phyloP scores from a whole-genome alignment of 1,284 basidiomycete genomes.

The Ceratobasidium sp. region DNA sequence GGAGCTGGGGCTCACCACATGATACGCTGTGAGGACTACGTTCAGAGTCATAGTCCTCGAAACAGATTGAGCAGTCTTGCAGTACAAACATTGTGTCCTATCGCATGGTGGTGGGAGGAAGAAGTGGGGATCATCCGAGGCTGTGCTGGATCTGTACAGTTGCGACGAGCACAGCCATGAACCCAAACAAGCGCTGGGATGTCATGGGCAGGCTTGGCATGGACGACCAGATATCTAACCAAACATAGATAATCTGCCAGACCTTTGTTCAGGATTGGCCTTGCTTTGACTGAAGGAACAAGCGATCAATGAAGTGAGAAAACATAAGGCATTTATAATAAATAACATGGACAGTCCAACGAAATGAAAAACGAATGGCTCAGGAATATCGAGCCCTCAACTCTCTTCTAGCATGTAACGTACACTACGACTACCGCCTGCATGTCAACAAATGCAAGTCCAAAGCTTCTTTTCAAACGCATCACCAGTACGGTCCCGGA shows the following conservation, averaged over 20 bases:
- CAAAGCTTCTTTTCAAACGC: too few species aligned
- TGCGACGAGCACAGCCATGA: background rate
- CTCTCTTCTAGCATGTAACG: background rate
- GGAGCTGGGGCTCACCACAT: conserved; percentile 22
- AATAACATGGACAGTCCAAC: background rate
- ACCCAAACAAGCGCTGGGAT: background rate
- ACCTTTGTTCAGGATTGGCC: too few species aligned
- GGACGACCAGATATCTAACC: background rate
- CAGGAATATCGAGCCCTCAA: background rate
- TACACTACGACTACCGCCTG: too few species aligned
- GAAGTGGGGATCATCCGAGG: too few species aligned
- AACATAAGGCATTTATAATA: background rate
- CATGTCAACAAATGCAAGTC: too few species aligned
- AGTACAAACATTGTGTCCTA: conserved; percentile 5
- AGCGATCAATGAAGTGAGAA: background rate
- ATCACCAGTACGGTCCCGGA: too few species aligned
- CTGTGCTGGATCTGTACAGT: too few species aligned
- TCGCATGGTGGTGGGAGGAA: too few species aligned
- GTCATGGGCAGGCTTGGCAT: background rate
- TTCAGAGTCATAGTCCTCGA: conserved; percentile 1
- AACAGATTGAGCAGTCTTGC: conserved; percentile 13
- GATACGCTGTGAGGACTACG: conserved; percentile 4
- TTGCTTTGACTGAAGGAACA: too few species aligned
- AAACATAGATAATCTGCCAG: background rate
- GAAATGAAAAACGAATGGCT: background rate